These are phyloP conservation scores for Fusarium siculi DNA, from an alignment of 2,329 filamentous ascomycete species.

Conservation along the genomic window DNA sequence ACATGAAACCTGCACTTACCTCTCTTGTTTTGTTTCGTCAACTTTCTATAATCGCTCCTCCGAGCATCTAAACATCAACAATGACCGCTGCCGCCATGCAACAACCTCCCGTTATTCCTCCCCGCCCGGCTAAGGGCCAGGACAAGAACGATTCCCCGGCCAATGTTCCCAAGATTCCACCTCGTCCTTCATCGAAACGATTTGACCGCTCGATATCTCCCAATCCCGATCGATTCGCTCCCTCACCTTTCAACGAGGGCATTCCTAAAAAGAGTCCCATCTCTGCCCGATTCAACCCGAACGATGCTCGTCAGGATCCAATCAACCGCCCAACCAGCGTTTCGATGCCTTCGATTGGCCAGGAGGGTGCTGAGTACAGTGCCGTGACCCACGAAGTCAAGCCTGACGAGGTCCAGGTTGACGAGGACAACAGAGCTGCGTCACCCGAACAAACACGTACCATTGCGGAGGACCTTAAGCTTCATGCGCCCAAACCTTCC, in stretches of 20 bases:
- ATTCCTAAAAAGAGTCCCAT: slow-evolving; percentile 61
- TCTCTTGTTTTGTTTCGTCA: slow-evolving; percentile 24
- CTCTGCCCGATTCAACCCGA: slow-evolving; percentile 50
- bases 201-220: slow-evolving; percentile 82
- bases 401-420: slow-evolving; percentile 54
- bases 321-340: slow-evolving; percentile 78
- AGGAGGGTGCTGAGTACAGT: slow-evolving; percentile 91
- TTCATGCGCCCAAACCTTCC: slow-evolving; percentile 90
- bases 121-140: slow-evolving; percentile 63
- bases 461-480: slow-evolving; percentile 81
- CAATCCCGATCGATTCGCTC: slow-evolving; percentile 80
- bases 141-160: slow-evolving; percentile 55
- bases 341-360: slow-evolving; percentile 83
- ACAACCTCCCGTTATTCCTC: slow-evolving; percentile 64
- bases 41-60: slow-evolving; percentile 25
- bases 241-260: slow-evolving; percentile 84
- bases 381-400: slow-evolving; percentile 60
- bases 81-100: slow-evolving; percentile 65
- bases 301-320: slow-evolving; percentile 52
- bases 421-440: slow-evolving; percentile 49
- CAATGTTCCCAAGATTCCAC: slow-evolving; percentile 74
- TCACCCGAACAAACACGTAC: slow-evolving; percentile 80
- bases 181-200: slow-evolving; percentile 77
- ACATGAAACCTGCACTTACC: slow-evolving; percentile 22
- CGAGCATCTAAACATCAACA: slow-evolving; percentile 34